Evolutionary conservation across 441 rosid genomes (phyloP), one percentile per base, ranked within the genome.

Genomic region (Adansonia grandidieri): DNA sequence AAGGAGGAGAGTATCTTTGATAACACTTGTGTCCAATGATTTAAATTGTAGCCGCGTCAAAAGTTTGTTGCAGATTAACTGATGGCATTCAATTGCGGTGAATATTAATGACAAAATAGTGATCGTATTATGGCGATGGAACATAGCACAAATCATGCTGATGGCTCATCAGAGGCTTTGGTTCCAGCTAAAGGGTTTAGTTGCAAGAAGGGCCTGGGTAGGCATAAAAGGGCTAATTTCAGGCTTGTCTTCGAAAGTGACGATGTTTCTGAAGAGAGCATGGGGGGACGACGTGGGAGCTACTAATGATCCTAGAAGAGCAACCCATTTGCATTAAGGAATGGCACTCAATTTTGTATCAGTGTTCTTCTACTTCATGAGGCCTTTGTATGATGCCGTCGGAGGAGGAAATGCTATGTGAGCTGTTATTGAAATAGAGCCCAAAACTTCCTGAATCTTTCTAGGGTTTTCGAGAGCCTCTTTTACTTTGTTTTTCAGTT

Each of bases 321-420:
- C 81, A 53, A 76, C 84, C 40, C 89, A 84, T 51, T 54, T 54
- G 87, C 72, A 71, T 86, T 17, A 86, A 84, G 53, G 89, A 13
- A 37, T 84, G 48, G 87, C 89, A 9, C 85, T 84, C 11, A 50
- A 85, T 50, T 8, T 83, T 51, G 89, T 83, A 20, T 87, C 86
- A 13, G 70, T 85, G 8, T 70, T 87, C 73, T 84, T 87, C 73
- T 84, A 80, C 80, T 87, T 80, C 56, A 66, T 79, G 82, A 85
- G 86, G 75, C 89, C 87, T 42, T 80, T 85, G 77, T 79, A 83
- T 78, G 82, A 81, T 0, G 84, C 85, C 5, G 81, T 84, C 24
- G 89, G 87, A 68, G 37, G 37, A 32, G 84, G 86, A 45, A 84
- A 81, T 80, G 82, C 86, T 58, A 86, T 84, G 87, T 86, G 89